These are phyloP conservation scores for Candida orba DNA, from an alignment of 805 yeast species.

Conservation along the genomic window DNA sequence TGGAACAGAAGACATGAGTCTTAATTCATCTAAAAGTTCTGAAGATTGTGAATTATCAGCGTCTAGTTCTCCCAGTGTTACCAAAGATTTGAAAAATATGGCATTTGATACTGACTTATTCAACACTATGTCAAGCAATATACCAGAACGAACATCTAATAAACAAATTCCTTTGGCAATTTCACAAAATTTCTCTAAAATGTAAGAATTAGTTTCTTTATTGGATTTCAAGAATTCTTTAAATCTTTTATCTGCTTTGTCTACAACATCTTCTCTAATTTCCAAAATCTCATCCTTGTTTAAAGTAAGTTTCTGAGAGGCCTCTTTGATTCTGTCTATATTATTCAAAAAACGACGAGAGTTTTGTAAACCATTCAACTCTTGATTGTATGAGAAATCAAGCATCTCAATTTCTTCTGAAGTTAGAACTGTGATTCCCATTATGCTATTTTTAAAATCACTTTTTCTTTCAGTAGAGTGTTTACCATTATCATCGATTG, in stretches of 20 bases:
- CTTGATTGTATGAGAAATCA: slow-evolving; percentile 2
- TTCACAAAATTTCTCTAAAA: neutral
- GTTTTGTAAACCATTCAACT: slow-evolving; percentile 1
- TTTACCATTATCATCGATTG: neutral
- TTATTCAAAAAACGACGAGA: slow-evolving; percentile 2
- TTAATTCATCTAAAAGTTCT: neutral
- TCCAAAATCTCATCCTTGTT: neutral
- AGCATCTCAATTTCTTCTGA: slow-evolving; percentile 3
- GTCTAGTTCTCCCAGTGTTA: neutral
- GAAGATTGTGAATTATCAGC: neutral
- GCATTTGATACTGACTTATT: neutral
- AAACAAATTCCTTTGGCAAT: neutral
- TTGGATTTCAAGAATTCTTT: neutral
- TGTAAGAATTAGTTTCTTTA: neutral
- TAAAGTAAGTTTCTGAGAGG: neutral
- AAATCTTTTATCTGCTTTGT: neutral
- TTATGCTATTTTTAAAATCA: neutral
- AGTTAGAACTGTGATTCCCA: slow-evolving; percentile 1
- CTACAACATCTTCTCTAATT: neutral
- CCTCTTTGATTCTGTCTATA: slow-evolving; percentile 1
- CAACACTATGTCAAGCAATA: neutral
- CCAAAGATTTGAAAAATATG: neutral
- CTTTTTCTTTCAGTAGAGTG: neutral
- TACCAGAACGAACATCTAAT: slow-evolving; percentile 1
- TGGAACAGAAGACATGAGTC: neutral